Base-by-base conservation (phyloP, 805 yeast species). In the Candida peoriensis region DNA sequence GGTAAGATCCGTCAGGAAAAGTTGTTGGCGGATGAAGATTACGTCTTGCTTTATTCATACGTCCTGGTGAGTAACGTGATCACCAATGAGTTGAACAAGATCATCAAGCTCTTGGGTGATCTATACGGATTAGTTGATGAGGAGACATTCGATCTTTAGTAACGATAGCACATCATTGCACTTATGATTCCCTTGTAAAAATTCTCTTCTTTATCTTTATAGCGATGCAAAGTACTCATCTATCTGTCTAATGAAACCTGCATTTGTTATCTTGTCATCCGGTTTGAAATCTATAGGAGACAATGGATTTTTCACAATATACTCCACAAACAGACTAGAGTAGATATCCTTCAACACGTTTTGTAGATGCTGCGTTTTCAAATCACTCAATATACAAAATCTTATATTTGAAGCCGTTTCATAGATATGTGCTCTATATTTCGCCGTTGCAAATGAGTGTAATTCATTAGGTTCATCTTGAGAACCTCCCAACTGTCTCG, bases 371-470 rank as follows among this genome's bases (percentile, higher is more conserved):
- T 76, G 80, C 9, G 74, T 66, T 2, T 48, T 50, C 21, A 74
- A 70, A 56, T 87, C 96, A 8, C 90, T 78, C 20, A 88, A 58
- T 17, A 89, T 54, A 22, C 84, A 78, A 48, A 90, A 77, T 57
- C 85, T 78, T 38, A 89, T 60, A 24, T 87, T 88, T 2, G 93
- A 73, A 5, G 87, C 75, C 1, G 95, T 77, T 55, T 87, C 96
- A 48, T 69, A 73, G 45, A 75, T 80, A 54, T 90, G 97, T 19
- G 86, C 76, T 43, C 89, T 70, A 57, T 81, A 89, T 42, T 74
- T 72, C 2, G 85, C 77, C 1, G 96, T 85, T n/a, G 81, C 60
- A 47, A 76, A 78, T 2, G 80, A 70, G 24, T 63, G 64, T 32
- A 79, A 63, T 7, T 54, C 48, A 33, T 60, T 56, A 11, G 57